Conservation (phyloP, 1,139 yeast genomes). For the Geotrichum bryndzae region DNA sequence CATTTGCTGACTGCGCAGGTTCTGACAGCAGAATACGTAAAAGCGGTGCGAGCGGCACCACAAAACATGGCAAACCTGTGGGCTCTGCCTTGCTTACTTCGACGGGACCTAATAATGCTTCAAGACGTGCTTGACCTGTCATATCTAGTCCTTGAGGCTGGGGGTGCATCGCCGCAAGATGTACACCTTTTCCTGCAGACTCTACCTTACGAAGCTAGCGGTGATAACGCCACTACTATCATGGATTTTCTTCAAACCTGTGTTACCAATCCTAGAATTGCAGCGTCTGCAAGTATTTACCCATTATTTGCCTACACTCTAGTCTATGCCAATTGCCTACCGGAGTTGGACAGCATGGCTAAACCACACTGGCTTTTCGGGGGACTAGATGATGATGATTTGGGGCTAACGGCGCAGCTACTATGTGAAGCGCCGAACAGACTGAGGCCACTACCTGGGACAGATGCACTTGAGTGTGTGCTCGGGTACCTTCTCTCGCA, state of each 20-base stretch:
- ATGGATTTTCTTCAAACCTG: not conserved
- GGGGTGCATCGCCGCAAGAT: not conserved
- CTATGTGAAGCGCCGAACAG: not conserved
- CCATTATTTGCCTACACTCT: not conserved
- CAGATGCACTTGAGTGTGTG: not conserved
- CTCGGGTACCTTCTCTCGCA: not conserved
- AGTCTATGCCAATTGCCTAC: not conserved
- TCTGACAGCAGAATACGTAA: not conserved
- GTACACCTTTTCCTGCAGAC: not conserved
- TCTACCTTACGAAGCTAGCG: not conserved
- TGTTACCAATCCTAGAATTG: not conserved
- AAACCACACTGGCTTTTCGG: not conserved
- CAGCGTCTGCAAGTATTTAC: not conserved
- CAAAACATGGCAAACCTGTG: not conserved
- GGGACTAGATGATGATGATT: not conserved
- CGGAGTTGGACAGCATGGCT: not conserved
- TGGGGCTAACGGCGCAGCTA: not conserved
- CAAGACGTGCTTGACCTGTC: not conserved
- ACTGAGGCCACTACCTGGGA: not conserved
- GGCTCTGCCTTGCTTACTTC: not conserved
- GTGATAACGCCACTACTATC: not conserved
- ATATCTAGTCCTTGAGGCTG: not conserved
- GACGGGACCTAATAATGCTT: not conserved
- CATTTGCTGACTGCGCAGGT: not conserved
- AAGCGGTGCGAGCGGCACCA: not conserved